These are phyloP conservation scores for Chalaropsis thielavioides DNA, from an alignment of 2,329 filamentous ascomycete genomes.

Conservation along the genomic window DNA sequence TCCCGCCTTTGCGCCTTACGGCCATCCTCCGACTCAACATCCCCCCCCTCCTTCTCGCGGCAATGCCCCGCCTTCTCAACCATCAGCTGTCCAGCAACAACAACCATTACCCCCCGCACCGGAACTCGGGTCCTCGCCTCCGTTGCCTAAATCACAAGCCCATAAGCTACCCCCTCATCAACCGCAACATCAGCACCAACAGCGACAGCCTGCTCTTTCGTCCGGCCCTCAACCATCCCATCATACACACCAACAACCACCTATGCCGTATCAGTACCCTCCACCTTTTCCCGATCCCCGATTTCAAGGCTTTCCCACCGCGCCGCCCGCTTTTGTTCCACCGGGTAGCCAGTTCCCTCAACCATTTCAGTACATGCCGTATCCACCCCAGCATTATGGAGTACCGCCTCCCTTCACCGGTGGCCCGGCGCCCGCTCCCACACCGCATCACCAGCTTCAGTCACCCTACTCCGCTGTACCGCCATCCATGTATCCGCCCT, in stretches of 20 bases:
- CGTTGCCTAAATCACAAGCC: slow-evolving; percentile 4
- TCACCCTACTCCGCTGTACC: slow-evolving; percentile 10
- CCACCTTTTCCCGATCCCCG: slow-evolving; percentile 12
- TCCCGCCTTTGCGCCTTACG: slow-evolving; percentile 6
- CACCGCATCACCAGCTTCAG: slow-evolving; percentile 12
- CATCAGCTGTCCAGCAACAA: slow-evolving; percentile 12
- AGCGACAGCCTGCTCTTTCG: neutral
- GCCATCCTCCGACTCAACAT: slow-evolving; percentile 1
- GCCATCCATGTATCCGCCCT: slow-evolving; percentile 7
- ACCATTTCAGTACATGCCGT: slow-evolving; percentile 12
- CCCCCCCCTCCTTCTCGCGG: neutral
- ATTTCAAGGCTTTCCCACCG: slow-evolving; percentile 17
- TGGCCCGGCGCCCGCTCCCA: neutral
- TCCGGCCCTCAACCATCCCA: neutral
- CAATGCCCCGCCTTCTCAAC: slow-evolving; percentile 1
- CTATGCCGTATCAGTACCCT: slow-evolving; percentile 18
- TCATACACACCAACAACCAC: slow-evolving; percentile 14
- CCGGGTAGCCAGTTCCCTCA: slow-evolving; percentile 11
- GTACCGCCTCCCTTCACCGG: neutral
- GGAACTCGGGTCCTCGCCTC: slow-evolving; percentile 15
- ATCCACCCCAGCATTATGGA: slow-evolving; percentile 8
- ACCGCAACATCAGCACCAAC: slow-evolving; percentile 18
- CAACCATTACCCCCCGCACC: slow-evolving; percentile 15
- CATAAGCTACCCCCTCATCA: slow-evolving; percentile 11
- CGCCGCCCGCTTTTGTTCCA: neutral